These are phyloP conservation scores for Omphalotus guepiniiformis DNA, from an alignment of 768 basidiomycete genomes.

Conservation along the genomic window DNA sequence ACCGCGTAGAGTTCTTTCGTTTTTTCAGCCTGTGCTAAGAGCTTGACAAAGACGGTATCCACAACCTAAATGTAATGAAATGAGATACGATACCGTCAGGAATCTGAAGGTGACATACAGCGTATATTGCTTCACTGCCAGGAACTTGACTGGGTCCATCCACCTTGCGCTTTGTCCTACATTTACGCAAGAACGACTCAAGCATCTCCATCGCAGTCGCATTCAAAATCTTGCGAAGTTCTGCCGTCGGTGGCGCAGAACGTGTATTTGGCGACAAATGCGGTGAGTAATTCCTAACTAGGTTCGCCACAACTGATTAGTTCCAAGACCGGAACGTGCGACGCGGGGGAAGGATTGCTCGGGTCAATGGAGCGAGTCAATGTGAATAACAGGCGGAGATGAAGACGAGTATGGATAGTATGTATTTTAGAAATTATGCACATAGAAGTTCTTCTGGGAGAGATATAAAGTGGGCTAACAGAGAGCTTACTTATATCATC, in stretches of 20 bases:
- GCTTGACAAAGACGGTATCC: constrained; percentile 78
- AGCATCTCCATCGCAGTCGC: constrained; percentile 76
- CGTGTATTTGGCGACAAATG: constrained; percentile 70
- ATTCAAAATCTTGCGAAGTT: constrained; percentile 59
- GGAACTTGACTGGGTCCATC: constrained; percentile 20
- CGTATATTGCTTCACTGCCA: constrained; percentile 7
- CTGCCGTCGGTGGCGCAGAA: constrained; percentile 64
- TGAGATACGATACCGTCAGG: not conserved
- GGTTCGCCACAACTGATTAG: constrained; percentile 79
- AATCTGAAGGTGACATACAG: constrained; percentile 12
- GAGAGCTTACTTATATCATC: constrained; percentile 81
- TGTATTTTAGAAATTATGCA: constrained; percentile 12
- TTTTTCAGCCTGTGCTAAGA: constrained; percentile 61
- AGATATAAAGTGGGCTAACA: constrained; percentile 15
- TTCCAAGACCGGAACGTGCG: constrained; percentile 48
- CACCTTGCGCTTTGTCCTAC: constrained; percentile 41
- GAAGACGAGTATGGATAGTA: constrained; percentile 18
- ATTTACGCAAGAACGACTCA: constrained; percentile 60
- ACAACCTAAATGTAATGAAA: constrained; percentile 45
- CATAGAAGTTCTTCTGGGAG: not conserved
- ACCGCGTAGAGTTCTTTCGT: constrained; percentile 58
- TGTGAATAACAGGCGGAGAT: constrained; percentile 22
- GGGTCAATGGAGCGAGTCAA: constrained; percentile 18
- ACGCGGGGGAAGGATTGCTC: constrained; percentile 19
- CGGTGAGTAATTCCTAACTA: constrained; percentile 91